phyloP scores from a whole-genome alignment of 2,329 filamentous ascomycete species.

The Verticillium longisporum region DNA sequence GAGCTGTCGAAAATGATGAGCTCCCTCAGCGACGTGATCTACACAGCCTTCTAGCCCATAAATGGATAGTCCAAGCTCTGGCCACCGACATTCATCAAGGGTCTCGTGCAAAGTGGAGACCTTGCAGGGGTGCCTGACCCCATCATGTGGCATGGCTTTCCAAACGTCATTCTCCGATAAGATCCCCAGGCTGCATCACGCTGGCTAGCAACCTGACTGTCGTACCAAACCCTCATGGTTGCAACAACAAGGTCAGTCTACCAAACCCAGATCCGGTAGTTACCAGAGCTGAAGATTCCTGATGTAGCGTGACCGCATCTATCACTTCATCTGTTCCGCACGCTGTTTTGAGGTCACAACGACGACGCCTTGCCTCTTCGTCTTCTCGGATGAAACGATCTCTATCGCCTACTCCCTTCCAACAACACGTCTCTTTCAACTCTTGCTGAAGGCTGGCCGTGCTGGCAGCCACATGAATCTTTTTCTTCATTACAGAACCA shows the following conservation, averaged over 20 bases:
- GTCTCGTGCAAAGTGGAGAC: neutral
- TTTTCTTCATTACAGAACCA: neutral
- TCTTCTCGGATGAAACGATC: neutral
- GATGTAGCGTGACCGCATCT: too few relatives aligned
- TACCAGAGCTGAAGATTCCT: too few relatives aligned
- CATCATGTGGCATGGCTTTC: neutral
- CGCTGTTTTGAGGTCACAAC: neutral
- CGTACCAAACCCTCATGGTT: neutral
- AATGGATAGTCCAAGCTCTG: too few relatives aligned
- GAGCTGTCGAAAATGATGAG: too few relatives aligned
- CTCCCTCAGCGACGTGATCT: too few relatives aligned
- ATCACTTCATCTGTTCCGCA: neutral
- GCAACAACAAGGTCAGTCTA: neutral
- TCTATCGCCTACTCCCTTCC: neutral
- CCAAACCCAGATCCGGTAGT: too few relatives aligned
- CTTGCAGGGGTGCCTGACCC: neutral
- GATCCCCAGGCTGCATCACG: neutral
- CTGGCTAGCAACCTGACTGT: neutral
- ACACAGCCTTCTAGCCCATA: too few relatives aligned
- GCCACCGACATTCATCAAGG: neutral
- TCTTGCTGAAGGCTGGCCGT: neutral
- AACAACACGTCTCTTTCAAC: neutral
- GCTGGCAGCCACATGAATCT: neutral
- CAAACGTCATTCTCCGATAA: neutral
- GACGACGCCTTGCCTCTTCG: neutral